Evolutionary conservation across 352 stramenopile genomes (phyloP), one percentile per base, ranked within the genome.

Genomic region (Phytophthora nicotianae): DNA sequence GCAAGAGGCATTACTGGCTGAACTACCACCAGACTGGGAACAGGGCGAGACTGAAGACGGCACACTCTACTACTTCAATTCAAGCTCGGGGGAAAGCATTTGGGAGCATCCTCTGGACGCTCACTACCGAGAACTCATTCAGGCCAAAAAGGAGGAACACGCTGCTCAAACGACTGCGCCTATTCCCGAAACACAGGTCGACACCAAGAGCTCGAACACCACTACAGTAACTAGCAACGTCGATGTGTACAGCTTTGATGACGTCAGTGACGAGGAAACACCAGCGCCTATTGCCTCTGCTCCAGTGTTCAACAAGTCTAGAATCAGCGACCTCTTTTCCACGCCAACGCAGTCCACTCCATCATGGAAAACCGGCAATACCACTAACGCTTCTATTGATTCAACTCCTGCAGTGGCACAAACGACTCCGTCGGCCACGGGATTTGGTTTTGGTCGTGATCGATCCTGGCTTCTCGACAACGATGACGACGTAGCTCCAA

Each of bases 21-120:
- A 81, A 50, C 50, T 88, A 9, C 79, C 76, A 11, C 38, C 74
- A 14, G 70, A 73, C 49, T 89, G 79, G 77, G 79, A 89, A 40
- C 79, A 89, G n/a, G n/a, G 78, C 26, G 75, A 85, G 65, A 87
- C 76, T 16, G 79, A 89, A 48, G 77, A 89, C 41, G 79, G 77
- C 37, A 87, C n/a, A n/a, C n/a, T 83, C n/a, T 89, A 89, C 55
- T 86, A 86, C 58, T 89, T 86, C 55, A 83, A 89, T 50, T 57
- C 72, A 13, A 74, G 53, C 32, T 84, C 77, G 0, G 77, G 83
- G 19, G 70, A 89, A 52, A 89, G 79, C 41, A 81, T 86, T 23
- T 89, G 79, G 79, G 79, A 89, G 24, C 79, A 89, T 27, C 79
- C 79, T 21, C 54, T 89, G 16, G 79, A 86, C 41, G 74, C 52